Conservation (phyloP, 805 yeast species). For the Wickerhamomyces canadensis region DNA sequence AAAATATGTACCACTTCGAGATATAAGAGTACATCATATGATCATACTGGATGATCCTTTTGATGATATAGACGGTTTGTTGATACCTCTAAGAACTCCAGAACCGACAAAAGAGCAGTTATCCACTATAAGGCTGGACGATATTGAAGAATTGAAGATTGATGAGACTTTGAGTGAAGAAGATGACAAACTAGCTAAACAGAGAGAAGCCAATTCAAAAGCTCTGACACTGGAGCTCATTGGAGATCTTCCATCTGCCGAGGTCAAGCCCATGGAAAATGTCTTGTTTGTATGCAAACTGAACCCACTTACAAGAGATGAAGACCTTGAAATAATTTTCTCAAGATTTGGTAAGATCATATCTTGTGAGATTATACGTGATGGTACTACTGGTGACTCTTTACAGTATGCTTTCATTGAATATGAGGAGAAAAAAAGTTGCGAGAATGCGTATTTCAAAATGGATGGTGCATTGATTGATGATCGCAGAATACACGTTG, state of each 20-base stretch:
- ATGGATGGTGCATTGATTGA: constrained; percentile 62
- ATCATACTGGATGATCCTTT: constrained; percentile 52
- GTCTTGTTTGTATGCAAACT: constrained; percentile 59
- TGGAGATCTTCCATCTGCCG: constrained; percentile 57
- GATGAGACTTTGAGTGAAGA: constrained; percentile 24
- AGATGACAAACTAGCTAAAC: constrained; percentile 21
- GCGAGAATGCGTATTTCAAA: constrained; percentile 58
- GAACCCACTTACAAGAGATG: constrained; percentile 55
- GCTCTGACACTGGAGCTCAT: constrained; percentile 59
- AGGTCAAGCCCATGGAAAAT: constrained; percentile 53
- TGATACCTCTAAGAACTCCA: constrained; percentile 27
- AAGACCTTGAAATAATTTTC: constrained; percentile 51
- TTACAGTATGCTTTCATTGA: constrained; percentile 63
- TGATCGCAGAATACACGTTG: constrained; percentile 59
- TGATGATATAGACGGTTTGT: constrained; percentile 26
- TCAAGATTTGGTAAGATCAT: constrained; percentile 53
- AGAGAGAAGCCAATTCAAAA: constrained; percentile 40
- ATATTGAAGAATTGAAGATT: constrained; percentile 16
- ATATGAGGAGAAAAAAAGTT: constrained; percentile 38
- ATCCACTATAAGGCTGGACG: constrained; percentile 25
- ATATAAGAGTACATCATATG: constrained; percentile 46
- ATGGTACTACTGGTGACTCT: constrained; percentile 41
- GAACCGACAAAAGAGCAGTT: constrained; percentile 31
- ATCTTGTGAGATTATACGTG: constrained; percentile 48
- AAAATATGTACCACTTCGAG: constrained; percentile 36